These are phyloP conservation scores for Silene noctiflora DNA, from an alignment of 179 eudicot genomes.

Conservation along the genomic window DNA sequence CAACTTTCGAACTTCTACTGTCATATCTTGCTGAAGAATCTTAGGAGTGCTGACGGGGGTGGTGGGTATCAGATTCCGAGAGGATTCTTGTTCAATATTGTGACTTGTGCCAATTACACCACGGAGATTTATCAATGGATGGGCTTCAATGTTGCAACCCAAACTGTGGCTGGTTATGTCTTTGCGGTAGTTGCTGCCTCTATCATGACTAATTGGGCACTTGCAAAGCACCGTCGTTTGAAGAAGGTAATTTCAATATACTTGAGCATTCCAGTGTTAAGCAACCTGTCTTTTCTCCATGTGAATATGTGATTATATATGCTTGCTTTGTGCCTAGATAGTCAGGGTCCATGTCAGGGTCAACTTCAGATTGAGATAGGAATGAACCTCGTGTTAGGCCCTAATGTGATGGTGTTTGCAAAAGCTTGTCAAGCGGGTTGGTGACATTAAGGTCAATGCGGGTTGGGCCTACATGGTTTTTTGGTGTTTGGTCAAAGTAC, in stretches of 20 bases:
- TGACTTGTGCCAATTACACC: constrained; percentile 91
- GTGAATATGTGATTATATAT: not conserved
- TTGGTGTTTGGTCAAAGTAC: not conserved
- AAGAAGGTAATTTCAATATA: constrained; percentile 55
- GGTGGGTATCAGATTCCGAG: constrained; percentile 89
- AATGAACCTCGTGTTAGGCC: too few species aligned
- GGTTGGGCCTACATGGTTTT: not conserved
- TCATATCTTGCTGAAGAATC: constrained; percentile 83
- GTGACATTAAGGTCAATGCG: not conserved
- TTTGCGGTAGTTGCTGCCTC: constrained; percentile 72
- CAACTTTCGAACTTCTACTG: constrained; percentile 84
- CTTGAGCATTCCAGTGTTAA: not conserved
- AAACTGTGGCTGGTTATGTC: constrained; percentile 85
- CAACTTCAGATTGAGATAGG: too few species aligned
- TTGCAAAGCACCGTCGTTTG: constrained; percentile 81
- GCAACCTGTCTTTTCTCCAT: not conserved
- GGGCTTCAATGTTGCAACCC: constrained; percentile 94
- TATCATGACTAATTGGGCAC: constrained; percentile 95
- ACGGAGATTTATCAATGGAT: constrained; percentile 96
- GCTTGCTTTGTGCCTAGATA: constrained; percentile 1
- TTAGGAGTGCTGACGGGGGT: constrained; percentile 53
- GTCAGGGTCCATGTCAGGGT: not conserved
- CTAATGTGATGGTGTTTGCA: not conserved
- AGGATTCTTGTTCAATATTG: constrained; percentile 91
- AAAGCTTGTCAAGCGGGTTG: not conserved